Percentiles rank a stretch among this genome's conserved stretches.
Evolutionary conservation across 352 stramenopile genomes (phyloP).

Genomic region (Thraustochytrium sp.): DNA sequence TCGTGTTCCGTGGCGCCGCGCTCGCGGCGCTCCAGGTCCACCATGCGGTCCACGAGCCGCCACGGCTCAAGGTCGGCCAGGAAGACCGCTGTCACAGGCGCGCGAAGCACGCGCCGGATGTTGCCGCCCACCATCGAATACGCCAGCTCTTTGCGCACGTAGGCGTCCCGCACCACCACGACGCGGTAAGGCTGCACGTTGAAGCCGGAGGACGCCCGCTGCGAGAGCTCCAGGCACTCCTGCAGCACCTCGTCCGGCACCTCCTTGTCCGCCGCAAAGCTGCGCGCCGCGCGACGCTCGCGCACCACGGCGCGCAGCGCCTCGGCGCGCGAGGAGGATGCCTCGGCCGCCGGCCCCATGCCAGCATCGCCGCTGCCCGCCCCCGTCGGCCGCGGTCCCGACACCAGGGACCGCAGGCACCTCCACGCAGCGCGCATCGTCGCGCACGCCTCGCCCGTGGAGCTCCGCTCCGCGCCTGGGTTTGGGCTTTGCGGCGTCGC

Average conservation of each 20-base stretch:
- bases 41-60: neutral
- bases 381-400: no score
- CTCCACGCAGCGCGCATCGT: no score
- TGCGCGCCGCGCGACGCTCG: neutral
- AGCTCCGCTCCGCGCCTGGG: no score
- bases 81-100: slow-evolving; percentile 4
- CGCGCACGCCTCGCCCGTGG: no score
- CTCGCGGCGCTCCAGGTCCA: neutral
- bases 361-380: no score
- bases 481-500: no score
- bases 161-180: slow-evolving; percentile 52
- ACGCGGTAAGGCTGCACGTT: slow-evolving; percentile 64
- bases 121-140: slow-evolving; percentile 10
- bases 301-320: neutral
- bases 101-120: neutral
- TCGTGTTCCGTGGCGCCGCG: neutral
- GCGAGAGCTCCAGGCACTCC: neutral
- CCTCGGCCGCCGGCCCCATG: no score
- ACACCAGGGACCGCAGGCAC: no score
- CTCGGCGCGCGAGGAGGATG: no score
- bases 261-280: neutral
- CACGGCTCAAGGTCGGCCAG: slow-evolving; percentile 17
- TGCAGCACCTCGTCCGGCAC: neutral
- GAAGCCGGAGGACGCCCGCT: slow-evolving; percentile 56
- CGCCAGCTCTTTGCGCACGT: slow-evolving; percentile 23